These are phyloP conservation scores for Cytospora leucostoma DNA, from an alignment of 2,329 filamentous ascomycete species.

Conservation along the genomic window DNA sequence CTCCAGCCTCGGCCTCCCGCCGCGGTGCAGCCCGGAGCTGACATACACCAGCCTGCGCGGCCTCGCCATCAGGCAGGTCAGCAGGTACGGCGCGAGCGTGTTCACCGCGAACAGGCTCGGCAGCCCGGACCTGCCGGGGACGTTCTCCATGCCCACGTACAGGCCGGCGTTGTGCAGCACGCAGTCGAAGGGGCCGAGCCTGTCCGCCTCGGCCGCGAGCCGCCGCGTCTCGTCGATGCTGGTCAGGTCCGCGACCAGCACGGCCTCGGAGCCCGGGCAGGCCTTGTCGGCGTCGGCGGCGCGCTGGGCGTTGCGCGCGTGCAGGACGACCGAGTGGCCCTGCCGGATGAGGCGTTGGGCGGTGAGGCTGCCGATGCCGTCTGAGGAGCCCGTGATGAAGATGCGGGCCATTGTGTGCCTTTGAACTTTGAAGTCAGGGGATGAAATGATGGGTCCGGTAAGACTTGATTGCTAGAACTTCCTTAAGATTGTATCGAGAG, in stretches of 20 bases:
- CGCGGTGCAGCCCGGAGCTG: constrained; percentile 51
- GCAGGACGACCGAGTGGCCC: constrained; percentile 57
- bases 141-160: constrained; percentile 40
- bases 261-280: constrained; percentile 51
- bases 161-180: constrained; percentile 61
- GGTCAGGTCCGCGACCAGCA: constrained; percentile 55
- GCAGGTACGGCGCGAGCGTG: constrained; percentile 57
- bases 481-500: background rate
- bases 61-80: constrained; percentile 51
- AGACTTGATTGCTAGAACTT: background rate
- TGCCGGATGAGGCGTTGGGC: constrained; percentile 51
- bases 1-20: constrained; percentile 50
- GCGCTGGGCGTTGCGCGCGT: constrained; percentile 57
- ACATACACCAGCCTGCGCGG: constrained; percentile 54
- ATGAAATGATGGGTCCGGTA: background rate
- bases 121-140: constrained; percentile 40
- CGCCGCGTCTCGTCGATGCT: constrained; percentile 51
- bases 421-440: background rate
- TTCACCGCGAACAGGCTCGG: constrained; percentile 57
- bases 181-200: constrained; percentile 52
- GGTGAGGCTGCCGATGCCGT: constrained; percentile 55
- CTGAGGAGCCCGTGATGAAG: constrained; percentile 58
- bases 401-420: constrained; percentile 31
- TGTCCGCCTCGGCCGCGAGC: constrained; percentile 53
- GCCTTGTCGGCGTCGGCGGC: constrained; percentile 49